Percentiles rank a stretch among this genome's conserved stretches.
These are phyloP conservation scores for Exophiala calicioides DNA, from an alignment of 2,329 filamentous ascomycete species.

Conservation along the genomic window DNA sequence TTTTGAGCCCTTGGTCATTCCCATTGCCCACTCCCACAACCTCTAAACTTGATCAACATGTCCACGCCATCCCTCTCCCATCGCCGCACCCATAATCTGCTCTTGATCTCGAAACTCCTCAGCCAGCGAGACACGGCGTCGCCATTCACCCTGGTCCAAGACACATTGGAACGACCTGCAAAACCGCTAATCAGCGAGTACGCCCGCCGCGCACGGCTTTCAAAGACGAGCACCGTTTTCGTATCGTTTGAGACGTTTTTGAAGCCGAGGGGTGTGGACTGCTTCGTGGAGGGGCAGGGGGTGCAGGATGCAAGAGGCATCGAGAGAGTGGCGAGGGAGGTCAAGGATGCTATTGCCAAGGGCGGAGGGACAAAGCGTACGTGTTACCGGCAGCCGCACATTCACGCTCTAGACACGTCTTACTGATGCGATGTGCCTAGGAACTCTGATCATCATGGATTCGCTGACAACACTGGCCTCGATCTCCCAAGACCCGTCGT, in stretches of 20 bases:
- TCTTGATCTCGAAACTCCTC: slow-evolving; percentile 79
- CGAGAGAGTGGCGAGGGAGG: slow-evolving; percentile 59
- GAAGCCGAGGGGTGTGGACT: slow-evolving; percentile 66
- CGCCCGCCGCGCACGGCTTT: slow-evolving; percentile 65
- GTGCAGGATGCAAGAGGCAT: slow-evolving; percentile 59
- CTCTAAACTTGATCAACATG: slow-evolving; percentile 1
- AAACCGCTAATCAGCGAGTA: slow-evolving; percentile 71
- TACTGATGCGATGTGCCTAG: background rate
- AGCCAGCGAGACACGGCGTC: slow-evolving; percentile 77
- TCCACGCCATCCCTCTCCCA: slow-evolving; percentile 50
- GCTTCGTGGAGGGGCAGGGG: slow-evolving; percentile 62
- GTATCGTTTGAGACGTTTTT: slow-evolving; percentile 73
- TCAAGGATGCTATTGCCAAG: slow-evolving; percentile 46
- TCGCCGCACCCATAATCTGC: slow-evolving; percentile 77
- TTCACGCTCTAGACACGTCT: background rate
- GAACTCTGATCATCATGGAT: slow-evolving; percentile 28
- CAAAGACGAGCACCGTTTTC: slow-evolving; percentile 44
- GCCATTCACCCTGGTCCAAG: slow-evolving; percentile 82
- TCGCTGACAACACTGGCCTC: slow-evolving; percentile 22
- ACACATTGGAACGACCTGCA: slow-evolving; percentile 80
- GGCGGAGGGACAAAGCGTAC: slow-evolving; percentile 22
- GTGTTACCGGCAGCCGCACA: background rate
- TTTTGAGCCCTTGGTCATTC: no score
- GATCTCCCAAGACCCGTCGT: slow-evolving; percentile 15
- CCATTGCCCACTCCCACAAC: no score